Base-by-base conservation (phyloP, 495 filamentous ascomycete genomes). In the Echria macrotheca region DNA sequence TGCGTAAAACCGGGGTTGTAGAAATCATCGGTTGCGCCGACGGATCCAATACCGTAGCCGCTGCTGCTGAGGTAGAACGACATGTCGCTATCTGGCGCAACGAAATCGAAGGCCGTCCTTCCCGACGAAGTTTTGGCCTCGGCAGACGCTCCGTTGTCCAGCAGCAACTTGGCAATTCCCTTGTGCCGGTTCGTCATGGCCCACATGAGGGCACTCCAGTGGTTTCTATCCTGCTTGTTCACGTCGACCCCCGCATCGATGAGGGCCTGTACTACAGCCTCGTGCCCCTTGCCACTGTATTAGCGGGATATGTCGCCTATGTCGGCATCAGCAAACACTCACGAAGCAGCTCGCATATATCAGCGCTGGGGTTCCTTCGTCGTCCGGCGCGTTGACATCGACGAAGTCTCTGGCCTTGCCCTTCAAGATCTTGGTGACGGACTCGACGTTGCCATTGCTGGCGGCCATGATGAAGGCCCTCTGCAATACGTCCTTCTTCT, bases 321-420 rank as follows among this genome's bases (percentile, higher is more conserved):
- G 26, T 36, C 45, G 49, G 11, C 22, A 15, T 15, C 12, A 5
- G 18, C 10, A 7, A 19, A 43, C 29, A 63, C 86, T 71, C 67
- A 91, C 93, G 77, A 99, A 99, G 65, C 93, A 99, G 78, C 91
- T 96, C 6, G 93, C 93, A 69, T 99, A 99, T 48, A 99, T 95
- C 58, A 99, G 71, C 9, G 93, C 87, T 9, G 89, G 87, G 3
- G 91, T 96, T 4, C 93, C 93, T 57, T 99, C 93, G 64, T 95
- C 88, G 61, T 99, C 93, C 4, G 87, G 81, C 53, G 82, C 83
- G 70, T 99, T 88, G 38, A 96, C 78, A 69, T 97, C 89, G 38
- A 97, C 76, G 58, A 81, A 94, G 29, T 75, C 67, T 58, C 78
- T 87, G 4, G 86, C 86, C 49, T 83, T 77, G 4, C 93, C 89